Conservation (phyloP, 345 rosid genomes). For the Firmiana major region DNA sequence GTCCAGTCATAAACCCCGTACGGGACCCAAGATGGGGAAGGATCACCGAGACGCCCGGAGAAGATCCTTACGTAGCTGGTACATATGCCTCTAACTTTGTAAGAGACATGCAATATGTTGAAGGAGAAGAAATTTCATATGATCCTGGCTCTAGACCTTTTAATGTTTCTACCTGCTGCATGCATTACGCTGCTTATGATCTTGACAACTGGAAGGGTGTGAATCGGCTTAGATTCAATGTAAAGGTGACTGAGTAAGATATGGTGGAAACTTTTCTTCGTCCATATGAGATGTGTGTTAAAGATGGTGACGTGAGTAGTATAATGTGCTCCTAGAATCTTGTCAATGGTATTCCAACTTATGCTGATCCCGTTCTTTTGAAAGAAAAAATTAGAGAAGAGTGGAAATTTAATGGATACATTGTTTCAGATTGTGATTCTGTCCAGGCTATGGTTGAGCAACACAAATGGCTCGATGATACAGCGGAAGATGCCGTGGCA, state of each 20-base stretch:
- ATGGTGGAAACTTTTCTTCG: slow-evolving; percentile 49
- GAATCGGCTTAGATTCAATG: slow-evolving; percentile 39
- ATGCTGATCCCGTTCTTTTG: slow-evolving; percentile 45
- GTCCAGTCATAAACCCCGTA: slow-evolving; percentile 35
- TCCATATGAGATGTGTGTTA: slow-evolving; percentile 47
- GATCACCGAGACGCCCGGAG: slow-evolving; percentile 49
- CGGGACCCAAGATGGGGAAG: slow-evolving; percentile 58
- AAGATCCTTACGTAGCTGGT: slow-evolving; percentile 43
- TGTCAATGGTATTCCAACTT: slow-evolving; percentile 52
- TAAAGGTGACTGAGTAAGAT: slow-evolving; percentile 50
- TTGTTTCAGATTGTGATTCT: slow-evolving; percentile 57
- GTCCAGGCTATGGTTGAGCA: slow-evolving; percentile 13
- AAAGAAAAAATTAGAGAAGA: slow-evolving; percentile 33
- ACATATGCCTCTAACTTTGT: slow-evolving; percentile 42
- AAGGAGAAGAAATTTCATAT: not conserved
- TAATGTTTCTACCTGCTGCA: slow-evolving; percentile 50
- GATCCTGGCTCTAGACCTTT: slow-evolving; percentile 25
- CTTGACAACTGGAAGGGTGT: slow-evolving; percentile 50
- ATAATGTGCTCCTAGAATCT: slow-evolving; percentile 54
- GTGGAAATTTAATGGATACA: slow-evolving; percentile 66
- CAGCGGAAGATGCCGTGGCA: slow-evolving; percentile 57
- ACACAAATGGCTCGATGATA: slow-evolving; percentile 31
- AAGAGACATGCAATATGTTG: slow-evolving; percentile 46
- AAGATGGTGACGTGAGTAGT: slow-evolving; percentile 36
- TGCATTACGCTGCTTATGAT: slow-evolving; percentile 58